Percentiles rank a stretch among this genome's conserved stretches.
Evolutionary conservation across 257 asterid genomes (phyloP).

Genomic region (Solanum corneliomulleri): DNA sequence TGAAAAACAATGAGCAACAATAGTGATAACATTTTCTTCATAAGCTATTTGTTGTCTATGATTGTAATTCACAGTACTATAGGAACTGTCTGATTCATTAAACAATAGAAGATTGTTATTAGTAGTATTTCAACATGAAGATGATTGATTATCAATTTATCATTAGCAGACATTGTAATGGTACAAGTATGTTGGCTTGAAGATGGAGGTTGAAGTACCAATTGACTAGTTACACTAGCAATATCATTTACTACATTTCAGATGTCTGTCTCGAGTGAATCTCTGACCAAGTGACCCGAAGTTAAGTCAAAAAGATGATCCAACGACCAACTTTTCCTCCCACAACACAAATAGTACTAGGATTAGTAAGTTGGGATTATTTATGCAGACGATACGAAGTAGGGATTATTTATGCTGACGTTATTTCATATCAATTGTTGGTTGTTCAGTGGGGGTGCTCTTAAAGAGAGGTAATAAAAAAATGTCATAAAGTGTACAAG

Average conservation of each 20-base stretch:
- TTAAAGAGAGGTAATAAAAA: neutral
- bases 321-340: neutral
- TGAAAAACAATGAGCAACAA: neutral
- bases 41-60: neutral
- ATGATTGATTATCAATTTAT: neutral
- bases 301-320: neutral
- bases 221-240: conserved; percentile 29
- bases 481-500: neutral
- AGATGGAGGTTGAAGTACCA: conserved; percentile 87
- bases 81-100: neutral
- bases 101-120: neutral
- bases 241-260: neutral
- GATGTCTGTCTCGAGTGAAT: neutral
- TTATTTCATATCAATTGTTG: neutral
- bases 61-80: neutral
- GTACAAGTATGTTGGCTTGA: conserved; percentile 1
- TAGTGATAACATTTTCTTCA: neutral
- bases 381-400: too few species aligned
- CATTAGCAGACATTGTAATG: neutral
- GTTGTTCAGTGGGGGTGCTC: neutral
- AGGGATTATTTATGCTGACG: neutral
- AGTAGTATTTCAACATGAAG: neutral
- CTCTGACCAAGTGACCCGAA: neutral
- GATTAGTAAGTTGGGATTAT: neutral
- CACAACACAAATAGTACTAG: neutral